phyloP scores from a whole-genome alignment of 257 asterid species.

The Przewalskia tangutica region DNA sequence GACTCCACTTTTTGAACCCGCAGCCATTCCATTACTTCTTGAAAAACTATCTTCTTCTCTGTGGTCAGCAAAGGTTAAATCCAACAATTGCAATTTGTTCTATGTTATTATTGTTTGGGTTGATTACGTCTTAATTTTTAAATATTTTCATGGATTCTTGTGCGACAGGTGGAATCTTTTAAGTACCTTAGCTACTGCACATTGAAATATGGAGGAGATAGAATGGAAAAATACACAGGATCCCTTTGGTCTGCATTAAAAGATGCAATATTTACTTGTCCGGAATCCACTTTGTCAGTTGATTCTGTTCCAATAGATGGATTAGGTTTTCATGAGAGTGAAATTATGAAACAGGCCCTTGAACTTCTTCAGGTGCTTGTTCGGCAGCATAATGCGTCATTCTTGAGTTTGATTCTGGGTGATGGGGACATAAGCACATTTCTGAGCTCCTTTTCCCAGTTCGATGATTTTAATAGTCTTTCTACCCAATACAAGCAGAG shows the following conservation, averaged over 20 bases:
- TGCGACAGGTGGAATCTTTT: conserved; percentile 73
- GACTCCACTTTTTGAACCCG: conserved; percentile 77
- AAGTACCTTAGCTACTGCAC: conserved; percentile 69
- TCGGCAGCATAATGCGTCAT: conserved; percentile 30
- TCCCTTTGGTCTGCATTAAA: conserved; percentile 76
- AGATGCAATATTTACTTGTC: conserved; percentile 49
- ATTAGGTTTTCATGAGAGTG: conserved; percentile 60
- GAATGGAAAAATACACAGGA: conserved; percentile 48
- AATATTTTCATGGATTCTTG: conserved; percentile 9
- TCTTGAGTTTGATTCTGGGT: conserved; percentile 39
- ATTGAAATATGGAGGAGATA: conserved; percentile 57
- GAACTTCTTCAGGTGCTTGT: conserved; percentile 54
- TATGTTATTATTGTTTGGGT: conserved; percentile 6
- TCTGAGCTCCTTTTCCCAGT: conserved; percentile 37
- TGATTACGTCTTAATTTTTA: background rate
- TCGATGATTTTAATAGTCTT: conserved; percentile 33
- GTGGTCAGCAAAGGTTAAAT: conserved; percentile 76
- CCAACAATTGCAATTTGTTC: conserved; percentile 1
- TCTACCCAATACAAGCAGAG: conserved; percentile 51
- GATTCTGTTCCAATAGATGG: conserved; percentile 39
- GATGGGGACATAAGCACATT: conserved; percentile 59
- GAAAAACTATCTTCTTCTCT: conserved; percentile 83
- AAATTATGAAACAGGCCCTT: conserved; percentile 55
- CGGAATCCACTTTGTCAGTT: conserved; percentile 33
- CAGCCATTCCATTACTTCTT: conserved; percentile 64